Evolutionary conservation across 2,329 filamentous ascomycete genomes (phyloP).

Genomic region (Penicillium sp.): DNA sequence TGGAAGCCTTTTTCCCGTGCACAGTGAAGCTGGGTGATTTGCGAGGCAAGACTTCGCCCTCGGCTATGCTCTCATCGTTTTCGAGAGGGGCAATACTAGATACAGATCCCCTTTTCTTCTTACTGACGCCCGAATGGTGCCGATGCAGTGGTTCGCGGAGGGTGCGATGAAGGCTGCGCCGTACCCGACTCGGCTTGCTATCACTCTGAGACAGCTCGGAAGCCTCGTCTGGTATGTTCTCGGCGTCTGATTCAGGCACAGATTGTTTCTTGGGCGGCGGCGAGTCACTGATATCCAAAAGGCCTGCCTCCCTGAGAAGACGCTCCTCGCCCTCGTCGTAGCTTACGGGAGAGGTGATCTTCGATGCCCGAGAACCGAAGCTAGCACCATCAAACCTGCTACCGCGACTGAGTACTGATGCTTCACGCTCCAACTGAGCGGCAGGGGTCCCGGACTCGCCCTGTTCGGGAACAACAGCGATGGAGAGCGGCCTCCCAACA

Average conservation of each 20-base stretch:
- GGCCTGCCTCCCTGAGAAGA: slow-evolving; percentile 62
- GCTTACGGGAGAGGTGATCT: slow-evolving; percentile 33
- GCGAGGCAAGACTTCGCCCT: slow-evolving; percentile 67
- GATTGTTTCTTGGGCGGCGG: slow-evolving; percentile 42
- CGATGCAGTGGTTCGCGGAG: slow-evolving; percentile 67
- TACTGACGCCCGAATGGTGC: slow-evolving; percentile 61
- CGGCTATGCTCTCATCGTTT: slow-evolving; percentile 43
- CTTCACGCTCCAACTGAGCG: slow-evolving; percentile 33
- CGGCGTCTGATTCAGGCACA: slow-evolving; percentile 42
- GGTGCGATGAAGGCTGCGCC: slow-evolving; percentile 83
- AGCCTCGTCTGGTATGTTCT: slow-evolving; percentile 38
- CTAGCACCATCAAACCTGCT: slow-evolving; percentile 37
- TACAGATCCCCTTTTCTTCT: slow-evolving; percentile 69
- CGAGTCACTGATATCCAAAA: slow-evolving; percentile 51
- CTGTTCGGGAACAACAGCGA: slow-evolving; percentile 26
- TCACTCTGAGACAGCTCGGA: slow-evolving; percentile 44
- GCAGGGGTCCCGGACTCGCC: slow-evolving; percentile 24
- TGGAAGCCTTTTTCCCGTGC: slow-evolving; percentile 95
- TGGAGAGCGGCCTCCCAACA: slow-evolving; percentile 28
- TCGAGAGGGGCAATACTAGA: slow-evolving; percentile 55
- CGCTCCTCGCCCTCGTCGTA: slow-evolving; percentile 65
- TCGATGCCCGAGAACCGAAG: slow-evolving; percentile 33
- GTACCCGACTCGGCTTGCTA: slow-evolving; percentile 59
- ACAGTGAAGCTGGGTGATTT: slow-evolving; percentile 88
- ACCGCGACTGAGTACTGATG: slow-evolving; percentile 37